Conservation (phyloP, 2,329 filamentous ascomycete genomes). For the Ustilaginoidea virens region DNA sequence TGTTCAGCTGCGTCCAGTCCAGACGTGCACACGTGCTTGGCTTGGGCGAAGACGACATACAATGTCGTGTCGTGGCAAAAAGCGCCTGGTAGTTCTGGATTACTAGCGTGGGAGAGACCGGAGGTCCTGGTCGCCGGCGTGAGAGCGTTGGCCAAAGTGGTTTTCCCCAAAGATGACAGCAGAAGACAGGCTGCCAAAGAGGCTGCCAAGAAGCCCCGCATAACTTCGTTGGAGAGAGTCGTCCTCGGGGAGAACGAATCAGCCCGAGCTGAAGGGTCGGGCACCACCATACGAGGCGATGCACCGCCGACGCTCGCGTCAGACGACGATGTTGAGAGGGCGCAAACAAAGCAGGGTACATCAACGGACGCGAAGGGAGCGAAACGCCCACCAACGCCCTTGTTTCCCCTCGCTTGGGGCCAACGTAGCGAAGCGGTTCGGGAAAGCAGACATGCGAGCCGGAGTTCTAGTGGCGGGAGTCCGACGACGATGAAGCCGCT, state of each 20-base stretch:
- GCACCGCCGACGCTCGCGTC: not conserved
- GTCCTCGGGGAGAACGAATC: slow-evolving; percentile 10
- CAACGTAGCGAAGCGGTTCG: not conserved
- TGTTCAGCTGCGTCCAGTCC: slow-evolving; percentile 11
- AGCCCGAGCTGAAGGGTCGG: slow-evolving; percentile 9
- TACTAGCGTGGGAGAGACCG: slow-evolving; percentile 33
- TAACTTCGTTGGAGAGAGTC: slow-evolving; percentile 18
- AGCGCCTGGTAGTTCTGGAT: slow-evolving; percentile 22
- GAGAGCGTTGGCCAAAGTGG: slow-evolving; percentile 22
- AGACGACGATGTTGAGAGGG: not conserved
- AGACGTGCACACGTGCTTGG: slow-evolving; percentile 26
- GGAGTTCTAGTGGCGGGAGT: slow-evolving; percentile 5
- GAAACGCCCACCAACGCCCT: slow-evolving; percentile 1
- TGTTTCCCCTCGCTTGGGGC: not conserved
- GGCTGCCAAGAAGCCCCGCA: slow-evolving; percentile 10
- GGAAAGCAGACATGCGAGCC: not conserved
- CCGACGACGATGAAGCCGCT: slow-evolving; percentile 7
- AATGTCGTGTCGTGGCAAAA: slow-evolving; percentile 26
- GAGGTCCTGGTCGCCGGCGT: slow-evolving; percentile 28
- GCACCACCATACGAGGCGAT: slow-evolving; percentile 2
- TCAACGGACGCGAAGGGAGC: not conserved
- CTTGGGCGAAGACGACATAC: slow-evolving; percentile 30
- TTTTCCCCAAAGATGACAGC: slow-evolving; percentile 22
- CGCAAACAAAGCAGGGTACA: not conserved
- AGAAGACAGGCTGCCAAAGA: slow-evolving; percentile 21